Conservation (phyloP, 1,139 yeast species). For the Nakaseomyces delphensis region DNA sequence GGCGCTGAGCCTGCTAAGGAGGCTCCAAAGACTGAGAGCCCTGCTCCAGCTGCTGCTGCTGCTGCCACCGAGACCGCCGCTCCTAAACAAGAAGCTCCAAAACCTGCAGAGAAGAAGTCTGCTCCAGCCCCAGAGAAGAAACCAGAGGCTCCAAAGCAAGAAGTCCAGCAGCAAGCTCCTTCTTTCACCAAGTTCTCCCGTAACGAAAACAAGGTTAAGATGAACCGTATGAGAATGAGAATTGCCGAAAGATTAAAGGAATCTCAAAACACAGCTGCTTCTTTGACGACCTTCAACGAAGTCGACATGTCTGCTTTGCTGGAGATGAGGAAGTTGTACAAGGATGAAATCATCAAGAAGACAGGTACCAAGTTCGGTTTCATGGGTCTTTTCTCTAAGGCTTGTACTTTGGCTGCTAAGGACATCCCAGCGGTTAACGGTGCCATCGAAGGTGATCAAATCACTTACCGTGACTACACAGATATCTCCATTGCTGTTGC, state of each 20-base stretch:
- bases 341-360: conserved; percentile 91
- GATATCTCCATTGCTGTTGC: conserved; percentile 97
- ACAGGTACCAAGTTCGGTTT: conserved; percentile 94
- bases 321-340: conserved; percentile 93
- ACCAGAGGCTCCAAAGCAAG: conserved; percentile 21
- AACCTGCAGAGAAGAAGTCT: conserved; percentile 10
- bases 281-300: conserved; percentile 95
- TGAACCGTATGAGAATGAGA: conserved; percentile 99
- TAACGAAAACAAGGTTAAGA: conserved; percentile 85
- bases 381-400: conserved; percentile 98
- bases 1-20: conserved; percentile 38
- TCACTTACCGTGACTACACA: conserved; percentile 92
- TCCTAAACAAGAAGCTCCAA: conserved; percentile 14
- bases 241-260: conserved; percentile 99
- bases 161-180: conserved; percentile 31
- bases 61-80: conserved; percentile 15
- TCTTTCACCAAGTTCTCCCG: conserved; percentile 65
- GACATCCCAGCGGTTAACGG: conserved; percentile 95
- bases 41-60: conserved; percentile 17
- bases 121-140: conserved; percentile 17
- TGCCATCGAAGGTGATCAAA: conserved; percentile 88
- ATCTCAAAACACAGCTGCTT: conserved; percentile 98
- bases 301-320: conserved; percentile 90
- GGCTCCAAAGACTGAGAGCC: conserved; percentile 24
- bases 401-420: conserved; percentile 86